These are phyloP conservation scores for Trichoderma atroviride DNA, from an alignment of 2,329 filamentous ascomycete species.

Conservation along the genomic window DNA sequence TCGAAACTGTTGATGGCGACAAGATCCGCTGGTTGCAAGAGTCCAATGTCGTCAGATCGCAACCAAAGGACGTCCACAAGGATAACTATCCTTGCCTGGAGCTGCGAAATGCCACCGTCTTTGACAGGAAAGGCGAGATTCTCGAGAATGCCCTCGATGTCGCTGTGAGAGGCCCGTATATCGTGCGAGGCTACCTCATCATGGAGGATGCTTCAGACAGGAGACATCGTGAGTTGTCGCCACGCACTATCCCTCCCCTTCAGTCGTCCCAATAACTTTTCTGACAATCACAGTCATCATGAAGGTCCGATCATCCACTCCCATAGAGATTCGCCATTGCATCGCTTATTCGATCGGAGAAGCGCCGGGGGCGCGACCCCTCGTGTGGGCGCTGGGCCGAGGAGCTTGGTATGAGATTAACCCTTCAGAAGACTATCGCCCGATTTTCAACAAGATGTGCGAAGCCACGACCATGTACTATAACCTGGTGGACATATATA, in stretches of 20 bases:
- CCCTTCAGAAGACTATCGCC: slow-evolving; percentile 59
- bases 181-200: slow-evolving; percentile 61
- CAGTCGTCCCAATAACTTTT: neutral
- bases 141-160: slow-evolving; percentile 64
- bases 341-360: slow-evolving; percentile 57
- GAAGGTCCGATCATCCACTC: slow-evolving; percentile 36
- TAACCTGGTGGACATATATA: slow-evolving; percentile 61
- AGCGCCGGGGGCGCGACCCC: slow-evolving; percentile 54
- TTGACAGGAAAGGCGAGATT: slow-evolving; percentile 54
- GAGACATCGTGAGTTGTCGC: slow-evolving; percentile 40
- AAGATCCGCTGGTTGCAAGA: slow-evolving; percentile 42
- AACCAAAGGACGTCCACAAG: slow-evolving; percentile 37
- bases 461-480: slow-evolving; percentile 68
- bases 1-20: slow-evolving; percentile 46
- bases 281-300: slow-evolving; percentile 39
- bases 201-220: slow-evolving; percentile 48
- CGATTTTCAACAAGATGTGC: slow-evolving; percentile 61
- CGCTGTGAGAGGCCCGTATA: slow-evolving; percentile 61
- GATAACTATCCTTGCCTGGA: slow-evolving; percentile 65
- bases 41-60: slow-evolving; percentile 39
- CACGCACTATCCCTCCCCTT: neutral
- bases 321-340: slow-evolving; percentile 58
- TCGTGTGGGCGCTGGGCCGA: slow-evolving; percentile 62
- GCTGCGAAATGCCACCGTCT: slow-evolving; percentile 63
- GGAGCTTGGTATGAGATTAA: slow-evolving; percentile 71